Evolutionary conservation across 2,329 filamentous ascomycete genomes (phyloP), one percentile per base, ranked within the genome.

Genomic region (Fusarium scirpi): DNA sequence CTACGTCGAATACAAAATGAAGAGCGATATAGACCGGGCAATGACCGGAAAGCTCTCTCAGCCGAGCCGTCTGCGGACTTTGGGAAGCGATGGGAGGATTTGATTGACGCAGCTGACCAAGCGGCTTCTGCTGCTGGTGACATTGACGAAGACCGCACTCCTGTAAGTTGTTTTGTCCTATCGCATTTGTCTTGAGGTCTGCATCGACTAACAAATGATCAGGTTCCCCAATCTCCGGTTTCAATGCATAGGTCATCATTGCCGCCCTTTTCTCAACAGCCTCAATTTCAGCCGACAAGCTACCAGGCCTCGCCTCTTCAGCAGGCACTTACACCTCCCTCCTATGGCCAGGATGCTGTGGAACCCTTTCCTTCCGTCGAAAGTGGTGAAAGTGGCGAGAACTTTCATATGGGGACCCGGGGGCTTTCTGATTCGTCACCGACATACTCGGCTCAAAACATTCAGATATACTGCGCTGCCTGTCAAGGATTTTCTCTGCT

Each of bases 1-100:
- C 80, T 89, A 46, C 85, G 85, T 30, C 82, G 86, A 45, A 85
- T 89, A 24, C 86, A 89, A 69, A 87, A 88, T 68, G 86, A 89
- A 47, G 86, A 89, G 59, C 87, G 92, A 67, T 85, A 93, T 70
- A 91, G 91, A 68, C 84, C 85, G 15, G 84, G 84, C 62, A 90
- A 91, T 74, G 90, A 93, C 75, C 88, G 93, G 68, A 97, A 97
- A 81, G 93, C 94, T 59, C 88, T 92, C 72, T 97, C 94, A 18
- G 93, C 93, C 44, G 95, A 98, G 80, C 94, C 94, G 25, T 88
- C 91, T 60, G 90, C 89, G 22, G 91, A 92, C 64, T 92, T 92
- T 81, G 94, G 93, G 71, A 97, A 96, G 82, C 88, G 95, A 76
- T 98, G 95, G 96, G 94, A 97, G 80, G 95, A 98, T 80, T 86